These are phyloP conservation scores for Pseudopyrenochaeta lycopersici DNA, from an alignment of 2,329 filamentous ascomycete genomes.

Conservation along the genomic window DNA sequence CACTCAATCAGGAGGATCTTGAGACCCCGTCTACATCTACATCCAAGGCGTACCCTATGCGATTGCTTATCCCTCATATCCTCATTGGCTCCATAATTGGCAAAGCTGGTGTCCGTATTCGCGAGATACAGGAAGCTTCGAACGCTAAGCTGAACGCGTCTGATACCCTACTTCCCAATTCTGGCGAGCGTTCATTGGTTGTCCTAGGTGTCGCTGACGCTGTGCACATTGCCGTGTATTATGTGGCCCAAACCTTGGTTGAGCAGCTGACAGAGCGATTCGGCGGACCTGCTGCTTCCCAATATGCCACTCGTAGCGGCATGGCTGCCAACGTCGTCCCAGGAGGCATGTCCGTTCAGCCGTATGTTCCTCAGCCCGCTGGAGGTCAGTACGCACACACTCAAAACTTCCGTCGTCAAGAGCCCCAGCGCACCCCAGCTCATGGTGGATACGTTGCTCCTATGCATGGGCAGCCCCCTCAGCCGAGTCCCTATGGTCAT, in stretches of 20 bases:
- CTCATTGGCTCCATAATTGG: slow-evolving; percentile 98
- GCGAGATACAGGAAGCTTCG: slow-evolving; percentile 97
- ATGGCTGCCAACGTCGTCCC: slow-evolving; percentile 93
- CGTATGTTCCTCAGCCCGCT: slow-evolving; percentile 91
- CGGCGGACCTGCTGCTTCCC: slow-evolving; percentile 94
- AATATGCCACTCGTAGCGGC: slow-evolving; percentile 93
- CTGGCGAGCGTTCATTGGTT: slow-evolving; percentile 95
- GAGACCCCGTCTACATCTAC: slow-evolving; percentile 87
- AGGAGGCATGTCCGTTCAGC: slow-evolving; percentile 98
- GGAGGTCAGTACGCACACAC: slow-evolving; percentile 93
- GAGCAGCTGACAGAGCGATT: slow-evolving; percentile 98
- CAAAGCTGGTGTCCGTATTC: slow-evolving; percentile 93
- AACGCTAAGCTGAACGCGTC: slow-evolving; percentile 96
- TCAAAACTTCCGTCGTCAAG: slow-evolving; percentile 80
- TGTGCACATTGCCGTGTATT: slow-evolving; percentile 98
- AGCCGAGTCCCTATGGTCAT: slow-evolving; percentile 55
- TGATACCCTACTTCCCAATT: slow-evolving; percentile 91
- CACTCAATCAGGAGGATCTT: slow-evolving; percentile 94
- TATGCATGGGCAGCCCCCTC: slow-evolving; percentile 71
- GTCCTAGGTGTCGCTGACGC: slow-evolving; percentile 98
- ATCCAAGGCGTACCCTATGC: slow-evolving; percentile 96
- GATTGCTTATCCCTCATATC: slow-evolving; percentile 94
- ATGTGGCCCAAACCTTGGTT: slow-evolving; percentile 95
- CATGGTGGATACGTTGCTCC: slow-evolving; percentile 71
- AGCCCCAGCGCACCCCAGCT: slow-evolving; percentile 76